Base-by-base conservation (phyloP, 805 yeast genomes). In the Jamesozyma hellenica region DNA sequence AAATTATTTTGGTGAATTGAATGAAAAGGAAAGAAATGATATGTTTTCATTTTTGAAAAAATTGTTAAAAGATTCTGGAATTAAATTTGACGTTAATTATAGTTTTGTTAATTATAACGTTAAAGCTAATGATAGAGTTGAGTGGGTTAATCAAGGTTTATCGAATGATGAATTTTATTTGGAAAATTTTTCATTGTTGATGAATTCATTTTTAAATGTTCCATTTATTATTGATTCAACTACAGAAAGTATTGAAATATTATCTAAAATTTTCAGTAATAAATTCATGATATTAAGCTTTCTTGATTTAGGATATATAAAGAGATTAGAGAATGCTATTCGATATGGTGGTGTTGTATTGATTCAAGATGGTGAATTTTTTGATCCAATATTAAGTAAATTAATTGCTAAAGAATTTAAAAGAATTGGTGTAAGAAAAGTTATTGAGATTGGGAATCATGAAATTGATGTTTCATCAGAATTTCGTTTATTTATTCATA, bases 271-370 rank as follows among this genome's bases (percentile, higher is more conserved):
- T 44, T 44, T n/a, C 28, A 44, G 45, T 0, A 58, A 61, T 33
- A 67, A 66, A 39, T 49, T 78, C 5, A 60, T 70, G 2, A 53
- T 77, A 0, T 74, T 94, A 0, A 82, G 94, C 50, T 84, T 90
- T 52, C 58, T 81, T 33, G 86, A 82, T 49, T 72, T 68, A 4
- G 74, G 80, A 0, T 83, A 79, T 54, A 55, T 72, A 3, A 79
- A 77, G 46, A 81, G 75, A 32, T 52, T 90, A 13, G 95, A 87
- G 54, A 82, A 85, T 50, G 80, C 94, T 0, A 55, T 88, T 21
- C 66, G 92, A 46, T 88, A 88, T 66, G 96, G 97, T 4, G 86
- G 84, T 2, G 50, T 73, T 1, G 63, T 90, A 7, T 53, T 88
- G 12, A 68, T 90, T 14, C 75, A 75, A 47, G 90, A 90, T 60